Evolutionary conservation across 75 land plant species (phyloP).

Genomic region (Pinus tabuliformis): DNA sequence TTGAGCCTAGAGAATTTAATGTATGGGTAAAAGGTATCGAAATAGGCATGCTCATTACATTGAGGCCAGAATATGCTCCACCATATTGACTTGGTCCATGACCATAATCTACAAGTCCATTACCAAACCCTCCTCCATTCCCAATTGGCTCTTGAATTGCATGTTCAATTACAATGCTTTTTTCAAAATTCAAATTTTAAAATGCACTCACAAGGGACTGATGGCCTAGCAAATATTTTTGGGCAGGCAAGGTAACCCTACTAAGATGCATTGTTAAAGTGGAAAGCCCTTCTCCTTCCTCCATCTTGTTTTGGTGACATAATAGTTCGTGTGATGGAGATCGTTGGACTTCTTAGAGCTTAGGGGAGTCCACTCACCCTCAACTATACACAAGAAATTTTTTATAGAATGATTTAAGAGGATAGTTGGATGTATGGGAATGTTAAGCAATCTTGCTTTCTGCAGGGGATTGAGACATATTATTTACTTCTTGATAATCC

Average conservation of each 20-base stretch:
- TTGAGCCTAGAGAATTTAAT: not conserved
- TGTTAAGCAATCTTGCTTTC: not conserved
- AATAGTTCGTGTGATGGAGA: not conserved
- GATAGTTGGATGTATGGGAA: not conserved
- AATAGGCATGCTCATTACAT: not conserved
- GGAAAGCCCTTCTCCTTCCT: not conserved
- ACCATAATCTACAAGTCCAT: not conserved
- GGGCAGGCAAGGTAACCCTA: not conserved
- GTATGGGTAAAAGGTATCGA: too few species aligned
- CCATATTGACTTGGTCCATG: not conserved
- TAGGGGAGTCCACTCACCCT: not conserved
- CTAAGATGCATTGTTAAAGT: not conserved
- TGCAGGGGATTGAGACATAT: not conserved
- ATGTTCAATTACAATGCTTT: not conserved
- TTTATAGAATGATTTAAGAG: not conserved
- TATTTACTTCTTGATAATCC: not conserved
- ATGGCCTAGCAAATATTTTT: not conserved
- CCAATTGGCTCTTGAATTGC: not conserved
- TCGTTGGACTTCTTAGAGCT: not conserved
- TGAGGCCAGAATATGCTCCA: not conserved
- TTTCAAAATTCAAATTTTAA: conserved; percentile 14
- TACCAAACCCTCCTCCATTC: conserved; percentile 8
- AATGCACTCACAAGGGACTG: conserved; percentile 30
- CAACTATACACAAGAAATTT: not conserved
- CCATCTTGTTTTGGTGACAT: not conserved